phyloP scores from a whole-genome alignment of 352 stramenopile species.

The Phytophthora sp. region DNA sequence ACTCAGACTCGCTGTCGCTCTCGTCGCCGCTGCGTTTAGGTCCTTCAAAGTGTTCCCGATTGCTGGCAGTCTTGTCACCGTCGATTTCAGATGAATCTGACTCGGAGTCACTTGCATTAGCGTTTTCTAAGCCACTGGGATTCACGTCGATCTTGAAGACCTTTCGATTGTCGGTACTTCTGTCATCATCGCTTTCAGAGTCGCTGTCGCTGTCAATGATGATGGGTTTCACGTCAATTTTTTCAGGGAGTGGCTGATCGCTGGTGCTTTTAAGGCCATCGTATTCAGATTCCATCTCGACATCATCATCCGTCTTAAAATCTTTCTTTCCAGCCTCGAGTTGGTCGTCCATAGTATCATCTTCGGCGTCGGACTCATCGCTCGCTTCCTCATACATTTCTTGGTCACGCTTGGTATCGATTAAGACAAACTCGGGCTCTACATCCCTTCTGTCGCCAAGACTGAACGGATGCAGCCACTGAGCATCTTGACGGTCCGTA shows the following conservation, averaged over 20 bases:
- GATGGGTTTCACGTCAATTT: slow-evolving; percentile 4
- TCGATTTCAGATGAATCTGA: not conserved
- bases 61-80: too few species aligned
- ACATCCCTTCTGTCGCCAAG: slow-evolving; percentile 25
- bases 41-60: too few species aligned
- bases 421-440: slow-evolving; percentile 37
- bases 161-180: too few species aligned
- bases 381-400: slow-evolving; percentile 20
- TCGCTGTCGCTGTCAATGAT: slow-evolving; percentile 5
- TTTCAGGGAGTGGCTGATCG: too few species aligned
- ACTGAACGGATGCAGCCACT: slow-evolving; percentile 38
- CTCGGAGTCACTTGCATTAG: not conserved
- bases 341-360: not conserved
- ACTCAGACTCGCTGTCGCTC: not conserved
- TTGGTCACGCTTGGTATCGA: slow-evolving; percentile 34
- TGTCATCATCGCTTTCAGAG: not conserved
- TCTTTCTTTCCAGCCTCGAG: slow-evolving; percentile 9
- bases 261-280: slow-evolving; percentile 3
- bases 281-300: slow-evolving; percentile 10
- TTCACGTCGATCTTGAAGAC: too few species aligned
- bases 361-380: not conserved
- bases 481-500: slow-evolving; percentile 41
- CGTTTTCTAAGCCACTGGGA: too few species aligned
- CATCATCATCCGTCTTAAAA: slow-evolving; percentile 1
- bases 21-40: too few species aligned